A percentile compares a stretch with the other conserved stretches of the same genome.
phyloP scores from a whole-genome alignment of 768 basidiomycete species.

The Calocybe indica region DNA sequence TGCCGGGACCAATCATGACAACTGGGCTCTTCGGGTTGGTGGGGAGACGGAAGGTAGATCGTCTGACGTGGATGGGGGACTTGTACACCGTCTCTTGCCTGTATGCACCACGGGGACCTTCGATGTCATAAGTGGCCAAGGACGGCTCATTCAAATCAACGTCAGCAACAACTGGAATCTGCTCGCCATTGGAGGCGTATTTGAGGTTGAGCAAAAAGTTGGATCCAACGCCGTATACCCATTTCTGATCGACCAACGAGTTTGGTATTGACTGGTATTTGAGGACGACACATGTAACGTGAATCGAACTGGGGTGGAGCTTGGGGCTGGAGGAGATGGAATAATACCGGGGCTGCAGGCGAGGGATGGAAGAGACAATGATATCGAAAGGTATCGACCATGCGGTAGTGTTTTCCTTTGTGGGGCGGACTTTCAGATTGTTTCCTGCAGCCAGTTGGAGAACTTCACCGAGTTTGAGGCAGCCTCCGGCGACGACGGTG shows the following conservation, averaged over 20 bases:
- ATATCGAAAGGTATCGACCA: conserved; percentile 98
- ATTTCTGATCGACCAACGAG: conserved; percentile 48
- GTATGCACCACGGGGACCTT: conserved; percentile 87
- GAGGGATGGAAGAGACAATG: conserved; percentile 87
- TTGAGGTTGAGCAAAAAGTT: conserved; percentile 96
- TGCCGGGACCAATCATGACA: conserved; percentile 99
- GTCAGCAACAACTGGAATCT: conserved; percentile 28
- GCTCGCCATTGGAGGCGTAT: conserved; percentile 59
- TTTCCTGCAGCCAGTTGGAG: conserved; percentile 88
- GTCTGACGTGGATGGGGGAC: conserved; percentile 89
- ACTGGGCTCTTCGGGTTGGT: conserved; percentile 98
- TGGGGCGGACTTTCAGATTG: conserved; percentile 51
- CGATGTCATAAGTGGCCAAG: conserved; percentile 75
- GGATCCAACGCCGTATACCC: conserved; percentile 87
- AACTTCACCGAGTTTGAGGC: conserved; percentile 90
- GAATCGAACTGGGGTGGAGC: conserved; percentile 80
- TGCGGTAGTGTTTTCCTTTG: conserved; percentile 65
- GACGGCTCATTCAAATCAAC: conserved; percentile 32
- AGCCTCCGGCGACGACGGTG: conserved; percentile 67
- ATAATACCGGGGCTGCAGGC: conserved; percentile 95
- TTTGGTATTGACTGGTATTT: conserved; percentile 74
- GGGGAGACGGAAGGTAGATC: conserved; percentile 94
- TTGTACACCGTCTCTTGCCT: conserved; percentile 66
- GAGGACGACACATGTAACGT: conserved; percentile 93
- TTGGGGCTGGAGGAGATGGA: conserved; percentile 99